A percentile compares a stretch with the other conserved stretches of the same genome.
Evolutionary conservation across 2,329 filamentous ascomycete genomes (phyloP).

Genomic region (Penicillium sp.): DNA sequence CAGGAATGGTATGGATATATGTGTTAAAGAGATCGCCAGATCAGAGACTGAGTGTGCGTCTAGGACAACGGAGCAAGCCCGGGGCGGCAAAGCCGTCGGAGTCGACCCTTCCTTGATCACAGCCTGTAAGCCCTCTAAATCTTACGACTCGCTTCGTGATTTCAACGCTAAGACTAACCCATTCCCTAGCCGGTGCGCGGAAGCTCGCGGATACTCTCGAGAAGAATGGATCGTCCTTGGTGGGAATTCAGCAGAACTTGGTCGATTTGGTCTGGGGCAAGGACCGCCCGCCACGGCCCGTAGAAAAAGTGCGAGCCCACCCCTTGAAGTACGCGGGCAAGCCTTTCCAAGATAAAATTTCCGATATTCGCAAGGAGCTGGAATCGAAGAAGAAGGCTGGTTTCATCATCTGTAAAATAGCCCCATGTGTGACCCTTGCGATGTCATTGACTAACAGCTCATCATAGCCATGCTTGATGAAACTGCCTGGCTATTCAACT

Average conservation of each 20-base stretch:
- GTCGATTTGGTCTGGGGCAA: conserved; percentile 86
- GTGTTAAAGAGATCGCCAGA: background rate
- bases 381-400: conserved; percentile 83
- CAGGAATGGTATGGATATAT: conserved; percentile 71
- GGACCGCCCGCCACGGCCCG: conserved; percentile 67
- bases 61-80: conserved; percentile 72
- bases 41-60: conserved; percentile 10
- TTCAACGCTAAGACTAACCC: conserved; percentile 9
- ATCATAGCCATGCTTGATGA: conserved; percentile 76
- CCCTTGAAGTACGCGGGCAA: conserved; percentile 73
- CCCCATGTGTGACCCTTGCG: background rate
- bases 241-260: conserved; percentile 73
- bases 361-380: conserved; percentile 82
- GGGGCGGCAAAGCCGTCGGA: conserved; percentile 79
- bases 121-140: conserved; percentile 47
- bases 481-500: conserved; percentile 96
- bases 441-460: conserved; percentile 12
- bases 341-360: conserved; percentile 73
- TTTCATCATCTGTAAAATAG: conserved; percentile 66
- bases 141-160: background rate
- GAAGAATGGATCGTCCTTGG: conserved; percentile 71
- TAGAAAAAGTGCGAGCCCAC: conserved; percentile 69
- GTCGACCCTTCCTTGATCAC: conserved; percentile 88
- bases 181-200: conserved; percentile 53
- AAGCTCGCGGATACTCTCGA: conserved; percentile 85